Percentiles rank a stretch among this genome's conserved stretches.
Evolutionary conservation across 2,329 filamentous ascomycete species (phyloP).

Genomic region (Ophiocordyceps camponoti-saundersi): DNA sequence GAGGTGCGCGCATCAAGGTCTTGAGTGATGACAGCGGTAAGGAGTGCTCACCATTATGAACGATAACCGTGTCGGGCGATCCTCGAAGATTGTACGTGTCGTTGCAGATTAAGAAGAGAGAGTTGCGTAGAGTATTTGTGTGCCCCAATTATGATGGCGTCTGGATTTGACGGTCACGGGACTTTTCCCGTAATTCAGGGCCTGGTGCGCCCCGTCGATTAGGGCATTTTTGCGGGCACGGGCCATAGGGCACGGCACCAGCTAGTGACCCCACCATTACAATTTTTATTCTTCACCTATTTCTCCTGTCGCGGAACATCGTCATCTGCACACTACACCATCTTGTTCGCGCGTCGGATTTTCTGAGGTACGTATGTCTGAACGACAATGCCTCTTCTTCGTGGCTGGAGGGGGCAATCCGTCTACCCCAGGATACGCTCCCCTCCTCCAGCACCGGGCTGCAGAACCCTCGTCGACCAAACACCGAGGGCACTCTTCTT

Average conservation of each 20-base stretch:
- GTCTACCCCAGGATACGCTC: conserved; percentile 35
- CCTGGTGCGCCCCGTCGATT: conserved; percentile 13
- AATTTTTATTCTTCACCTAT: conserved; percentile 2
- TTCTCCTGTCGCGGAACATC: neutral
- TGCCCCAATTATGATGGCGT: conserved; percentile 6
- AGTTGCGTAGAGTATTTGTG: conserved; percentile 5
- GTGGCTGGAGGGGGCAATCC: conserved; percentile 48
- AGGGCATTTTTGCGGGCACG: conserved; percentile 27
- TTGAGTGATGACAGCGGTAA: neutral
- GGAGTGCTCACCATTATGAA: conserved; percentile 42
- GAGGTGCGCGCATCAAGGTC: neutral
- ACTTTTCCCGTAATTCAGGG: conserved; percentile 19
- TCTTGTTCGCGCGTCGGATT: neutral
- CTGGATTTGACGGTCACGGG: conserved; percentile 14
- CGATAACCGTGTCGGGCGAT: conserved; percentile 43
- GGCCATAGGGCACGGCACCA: conserved; percentile 22
- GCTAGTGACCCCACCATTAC: conserved; percentile 1
- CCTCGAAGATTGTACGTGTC: conserved; percentile 40
- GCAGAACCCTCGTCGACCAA: conserved; percentile 47
- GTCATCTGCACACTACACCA: neutral
- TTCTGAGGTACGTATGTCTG: conserved; percentile 28
- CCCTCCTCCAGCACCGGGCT: conserved; percentile 47
- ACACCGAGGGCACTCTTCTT: conserved; percentile 50
- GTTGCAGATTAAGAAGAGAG: conserved; percentile 13
- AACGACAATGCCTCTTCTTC: conserved; percentile 23